Percentiles rank a stretch among this genome's conserved stretches.
phyloP scores from a whole-genome alignment of 495 filamentous ascomycete genomes.

The Ascodesmis nigricans region DNA sequence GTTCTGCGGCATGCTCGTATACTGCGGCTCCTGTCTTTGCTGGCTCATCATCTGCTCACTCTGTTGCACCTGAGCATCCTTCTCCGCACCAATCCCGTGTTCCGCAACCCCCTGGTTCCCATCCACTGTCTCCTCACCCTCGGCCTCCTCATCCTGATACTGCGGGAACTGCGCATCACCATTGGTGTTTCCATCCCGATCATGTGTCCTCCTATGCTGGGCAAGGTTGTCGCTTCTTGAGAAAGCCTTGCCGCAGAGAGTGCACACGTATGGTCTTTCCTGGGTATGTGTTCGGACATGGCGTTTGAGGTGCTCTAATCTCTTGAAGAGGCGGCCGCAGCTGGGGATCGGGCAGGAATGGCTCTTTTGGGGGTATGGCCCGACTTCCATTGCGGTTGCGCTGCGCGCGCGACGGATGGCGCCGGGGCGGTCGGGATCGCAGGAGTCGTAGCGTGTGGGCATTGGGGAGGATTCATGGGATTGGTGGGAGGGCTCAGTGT shows the following conservation, averaged over 20 bases:
- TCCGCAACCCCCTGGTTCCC: conserved; percentile 36
- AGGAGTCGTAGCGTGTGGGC: conserved; percentile 36
- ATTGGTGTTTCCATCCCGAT: conserved; percentile 45
- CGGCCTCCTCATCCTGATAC: conserved; percentile 57
- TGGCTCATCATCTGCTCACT: conserved; percentile 23
- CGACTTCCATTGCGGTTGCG: conserved; percentile 88
- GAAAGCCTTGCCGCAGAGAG: conserved; percentile 94
- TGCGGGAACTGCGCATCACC: conserved; percentile 39
- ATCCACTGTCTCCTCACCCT: no score
- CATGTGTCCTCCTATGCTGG: conserved; percentile 94
- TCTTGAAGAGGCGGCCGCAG: conserved; percentile 93
- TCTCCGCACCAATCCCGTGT: conserved; percentile 51
- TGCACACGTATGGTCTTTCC: conserved; percentile 93
- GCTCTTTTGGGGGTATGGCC: conserved; percentile 83
- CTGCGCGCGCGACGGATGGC: conserved; percentile 78
- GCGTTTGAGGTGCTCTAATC: conserved; percentile 95
- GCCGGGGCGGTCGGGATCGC: conserved; percentile 38
- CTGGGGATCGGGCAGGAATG: conserved; percentile 98
- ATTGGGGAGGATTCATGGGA: conserved; percentile 34
- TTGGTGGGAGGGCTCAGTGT: conserved; percentile 32
- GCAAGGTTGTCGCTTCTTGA: conserved; percentile 95
- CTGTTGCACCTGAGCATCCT: conserved; percentile 36
- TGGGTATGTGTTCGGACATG: conserved; percentile 98
- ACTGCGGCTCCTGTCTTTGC: conserved; percentile 17
- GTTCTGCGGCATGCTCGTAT: no score